phyloP scores from a whole-genome alignment of 2,329 filamentous ascomycete species.

The Cladophialophora exuberans region DNA sequence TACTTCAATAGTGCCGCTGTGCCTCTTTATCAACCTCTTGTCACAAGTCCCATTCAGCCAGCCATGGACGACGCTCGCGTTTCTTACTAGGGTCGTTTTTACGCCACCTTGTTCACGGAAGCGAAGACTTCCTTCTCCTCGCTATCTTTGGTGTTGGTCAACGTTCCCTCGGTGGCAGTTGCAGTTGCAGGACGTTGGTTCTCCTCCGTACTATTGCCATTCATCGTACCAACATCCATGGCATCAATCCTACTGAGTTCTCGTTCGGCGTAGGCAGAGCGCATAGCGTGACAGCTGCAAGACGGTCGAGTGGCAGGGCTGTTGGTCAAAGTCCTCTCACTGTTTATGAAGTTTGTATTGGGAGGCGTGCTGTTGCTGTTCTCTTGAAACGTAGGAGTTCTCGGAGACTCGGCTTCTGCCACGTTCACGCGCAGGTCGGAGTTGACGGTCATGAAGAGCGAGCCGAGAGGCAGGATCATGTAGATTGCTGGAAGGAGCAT shows the following conservation, averaged over 20 bases:
- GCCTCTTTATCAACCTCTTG: no score
- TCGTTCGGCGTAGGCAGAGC: conserved; percentile 8
- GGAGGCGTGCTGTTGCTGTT: background rate
- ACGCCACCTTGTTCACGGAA: background rate
- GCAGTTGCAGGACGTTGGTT: background rate
- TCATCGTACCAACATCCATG: conserved; percentile 2
- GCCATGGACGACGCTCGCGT: no score
- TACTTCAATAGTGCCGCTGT: no score
- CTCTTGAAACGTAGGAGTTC: background rate
- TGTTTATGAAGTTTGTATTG: background rate
- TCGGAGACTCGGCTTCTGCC: background rate
- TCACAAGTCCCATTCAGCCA: no score
- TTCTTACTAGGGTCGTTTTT: background rate
- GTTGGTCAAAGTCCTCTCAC: conserved; percentile 7
- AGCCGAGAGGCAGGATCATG: conserved; percentile 25
- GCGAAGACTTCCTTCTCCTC: conserved; percentile 3
- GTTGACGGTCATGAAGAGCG: conserved; percentile 29
- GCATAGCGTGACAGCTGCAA: background rate
- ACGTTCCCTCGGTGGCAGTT: background rate
- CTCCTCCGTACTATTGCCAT: background rate
- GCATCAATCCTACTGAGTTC: conserved; percentile 20
- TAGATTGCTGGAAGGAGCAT: conserved; percentile 27
- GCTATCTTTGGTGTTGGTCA: conserved; percentile 8
- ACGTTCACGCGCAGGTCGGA: conserved; percentile 4
- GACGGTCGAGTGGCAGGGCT: conserved; percentile 8